Evolutionary conservation across 1,139 yeast species (phyloP).

Genomic region (Suhomyces guaymorum): DNA sequence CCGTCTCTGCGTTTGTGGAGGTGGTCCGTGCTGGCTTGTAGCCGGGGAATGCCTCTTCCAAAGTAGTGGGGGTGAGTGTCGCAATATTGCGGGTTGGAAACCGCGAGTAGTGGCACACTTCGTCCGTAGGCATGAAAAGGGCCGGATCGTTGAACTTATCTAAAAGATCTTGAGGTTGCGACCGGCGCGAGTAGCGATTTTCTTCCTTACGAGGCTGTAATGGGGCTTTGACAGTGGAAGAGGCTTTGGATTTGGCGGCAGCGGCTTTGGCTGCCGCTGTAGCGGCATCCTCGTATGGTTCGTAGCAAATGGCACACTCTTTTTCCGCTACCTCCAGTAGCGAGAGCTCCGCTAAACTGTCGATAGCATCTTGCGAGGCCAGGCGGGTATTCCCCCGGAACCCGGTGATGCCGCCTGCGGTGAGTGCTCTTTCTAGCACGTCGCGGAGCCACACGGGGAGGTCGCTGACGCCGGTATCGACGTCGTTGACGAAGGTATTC

Average conservation of each 20-base stretch:
- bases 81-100: conserved; percentile 36
- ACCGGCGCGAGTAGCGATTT: not conserved
- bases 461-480: conserved; percentile 25
- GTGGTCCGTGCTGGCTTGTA: conserved; percentile 17
- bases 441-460: conserved; percentile 45
- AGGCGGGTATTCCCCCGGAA: conserved; percentile 24
- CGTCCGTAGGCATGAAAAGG: conserved; percentile 41
- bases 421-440: conserved; percentile 38
- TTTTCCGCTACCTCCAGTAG: conserved; percentile 20
- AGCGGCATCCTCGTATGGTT: conserved; percentile 24
- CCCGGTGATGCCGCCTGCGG: conserved; percentile 27
- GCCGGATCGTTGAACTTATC: conserved; percentile 38
- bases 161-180: not conserved
- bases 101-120: conserved; percentile 31
- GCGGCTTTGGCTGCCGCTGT: no score
- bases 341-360: conserved; percentile 32
- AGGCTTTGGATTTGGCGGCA: conserved; percentile 8
- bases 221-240: not conserved
- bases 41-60: conserved; percentile 39
- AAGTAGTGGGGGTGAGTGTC: conserved; percentile 24
- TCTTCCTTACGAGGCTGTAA: not conserved
- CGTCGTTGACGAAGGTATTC: conserved; percentile 28
- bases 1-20: conserved; percentile 14
- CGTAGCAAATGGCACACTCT: conserved; percentile 50
- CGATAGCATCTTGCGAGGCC: conserved; percentile 47